Base-by-base conservation (phyloP, 169 alveolate species). In the Plasmodium ovale region DNA sequence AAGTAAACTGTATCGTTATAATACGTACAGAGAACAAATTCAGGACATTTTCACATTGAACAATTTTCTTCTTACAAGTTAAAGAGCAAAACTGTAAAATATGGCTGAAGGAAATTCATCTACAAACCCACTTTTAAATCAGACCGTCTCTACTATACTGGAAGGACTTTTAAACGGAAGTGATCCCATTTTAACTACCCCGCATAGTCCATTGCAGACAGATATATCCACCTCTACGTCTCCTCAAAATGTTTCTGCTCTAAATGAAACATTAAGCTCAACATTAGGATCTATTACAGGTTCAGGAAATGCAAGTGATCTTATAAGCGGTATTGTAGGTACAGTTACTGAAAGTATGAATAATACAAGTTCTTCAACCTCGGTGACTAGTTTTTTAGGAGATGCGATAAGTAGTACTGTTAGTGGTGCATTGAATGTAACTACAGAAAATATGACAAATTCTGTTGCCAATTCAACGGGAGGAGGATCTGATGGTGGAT, bases 61-160 rank as follows among this genome's bases (percentile, higher is more conserved):
- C 33, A 33, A 37, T 42, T n/a, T 19, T 25, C n/a, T 1, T 29
- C 19, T 49, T 49, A 33, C 21, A 56, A 14, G 49, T 70, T 70
- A 47, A 70, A 47, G 44, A 49, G 14, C 1, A 70, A 21, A 65
- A 10, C 31, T 65, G 21, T 12, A 23, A 49, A 70, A 70, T 70
- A 70, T 70, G 85, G 68, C 60, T 27, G 85, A 70, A 37, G 23
- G 0, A 21, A 70, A 19, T 33, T 33, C 42, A 70, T 25, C 58
- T 25, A 12, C 67, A n/a, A 14, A 16, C 49, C 21, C 68, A 9
- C 64, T 49, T 14, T 19, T 37, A 53, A 25, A 2, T 0, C 58
- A n/a, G 21, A 1, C 23, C 19, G 0, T 49, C 4, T 2, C 56
- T 33, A 1, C 33, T n/a, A 12, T 49, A 35, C 19, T 65, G 0